phyloP scores from a whole-genome alignment of 306 rosid genomes.

The Rosa lucieae region DNA sequence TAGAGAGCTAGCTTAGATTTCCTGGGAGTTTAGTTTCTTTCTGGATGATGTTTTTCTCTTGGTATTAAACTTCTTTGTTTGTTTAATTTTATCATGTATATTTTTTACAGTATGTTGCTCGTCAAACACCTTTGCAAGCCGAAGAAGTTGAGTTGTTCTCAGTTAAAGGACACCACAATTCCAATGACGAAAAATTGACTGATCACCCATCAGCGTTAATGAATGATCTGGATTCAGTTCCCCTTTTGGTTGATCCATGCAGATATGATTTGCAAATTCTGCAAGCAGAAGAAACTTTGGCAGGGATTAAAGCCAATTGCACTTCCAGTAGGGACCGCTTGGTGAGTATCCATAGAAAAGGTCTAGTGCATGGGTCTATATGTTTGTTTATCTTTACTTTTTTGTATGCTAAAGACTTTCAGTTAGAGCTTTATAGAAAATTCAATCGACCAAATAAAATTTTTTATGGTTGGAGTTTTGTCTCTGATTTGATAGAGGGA shows the following conservation, averaged over 20 bases:
- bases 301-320: constrained; percentile 58
- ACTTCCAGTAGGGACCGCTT: constrained; percentile 49
- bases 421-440: neutral
- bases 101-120: constrained; percentile 61
- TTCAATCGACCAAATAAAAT: neutral
- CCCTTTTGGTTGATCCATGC: constrained; percentile 46
- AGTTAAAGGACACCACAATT: constrained; percentile 38
- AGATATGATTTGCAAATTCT: constrained; percentile 61
- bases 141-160: constrained; percentile 78
- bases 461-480: neutral
- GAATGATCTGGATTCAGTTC: constrained; percentile 33
- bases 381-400: neutral
- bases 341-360: constrained; percentile 46
- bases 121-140: constrained; percentile 51
- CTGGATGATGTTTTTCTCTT: neutral
- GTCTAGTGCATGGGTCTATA: neutral
- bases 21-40: neutral
- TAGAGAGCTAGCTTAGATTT: neutral
- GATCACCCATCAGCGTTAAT: constrained; percentile 15
- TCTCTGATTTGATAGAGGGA: neutral
- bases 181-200: constrained; percentile 21
- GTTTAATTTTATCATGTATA: constrained; percentile 8
- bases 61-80: neutral
- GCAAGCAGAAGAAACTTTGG: constrained; percentile 66
- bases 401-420: neutral